phyloP scores from a whole-genome alignment of 1,139 yeast genomes.

The Hanseniaspora gamundiae region DNA sequence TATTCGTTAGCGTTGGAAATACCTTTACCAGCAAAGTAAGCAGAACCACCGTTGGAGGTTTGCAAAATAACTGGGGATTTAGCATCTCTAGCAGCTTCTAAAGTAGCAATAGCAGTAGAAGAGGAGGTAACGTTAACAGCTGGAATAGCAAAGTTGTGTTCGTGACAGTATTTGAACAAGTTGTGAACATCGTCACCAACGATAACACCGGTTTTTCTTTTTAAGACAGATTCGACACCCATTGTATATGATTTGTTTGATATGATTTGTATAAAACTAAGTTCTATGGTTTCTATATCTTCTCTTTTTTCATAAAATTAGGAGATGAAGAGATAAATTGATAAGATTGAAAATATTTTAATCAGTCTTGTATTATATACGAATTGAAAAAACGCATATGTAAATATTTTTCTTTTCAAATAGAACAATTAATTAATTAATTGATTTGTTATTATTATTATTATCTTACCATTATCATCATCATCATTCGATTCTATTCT shows the following conservation, averaged over 20 bases:
- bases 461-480: too few species aligned
- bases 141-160: constrained; percentile 91
- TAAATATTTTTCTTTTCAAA: too few species aligned
- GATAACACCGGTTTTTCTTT: constrained; percentile 93
- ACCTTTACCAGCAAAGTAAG: constrained; percentile 99
- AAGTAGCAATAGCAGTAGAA: constrained; percentile 91
- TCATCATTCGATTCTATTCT: too few species aligned
- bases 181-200: constrained; percentile 96
- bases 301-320: not conserved
- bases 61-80: constrained; percentile 94
- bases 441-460: too few species aligned
- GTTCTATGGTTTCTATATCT: not conserved
- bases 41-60: constrained; percentile 99
- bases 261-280: constrained; percentile 1
- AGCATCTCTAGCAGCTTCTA: constrained; percentile 96
- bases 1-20: constrained; percentile 84
- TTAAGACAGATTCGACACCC: constrained; percentile 56
- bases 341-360: too few species aligned
- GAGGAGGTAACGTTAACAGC: constrained; percentile 97
- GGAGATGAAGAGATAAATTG: too few species aligned
- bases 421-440: too few species aligned
- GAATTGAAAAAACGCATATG: too few species aligned
- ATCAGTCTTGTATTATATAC: not conserved
- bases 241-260: constrained; percentile 18
- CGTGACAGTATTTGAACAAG: constrained; percentile 88